Conservation (phyloP, 2,329 filamentous ascomycete genomes). For the Piedraia hortae region DNA sequence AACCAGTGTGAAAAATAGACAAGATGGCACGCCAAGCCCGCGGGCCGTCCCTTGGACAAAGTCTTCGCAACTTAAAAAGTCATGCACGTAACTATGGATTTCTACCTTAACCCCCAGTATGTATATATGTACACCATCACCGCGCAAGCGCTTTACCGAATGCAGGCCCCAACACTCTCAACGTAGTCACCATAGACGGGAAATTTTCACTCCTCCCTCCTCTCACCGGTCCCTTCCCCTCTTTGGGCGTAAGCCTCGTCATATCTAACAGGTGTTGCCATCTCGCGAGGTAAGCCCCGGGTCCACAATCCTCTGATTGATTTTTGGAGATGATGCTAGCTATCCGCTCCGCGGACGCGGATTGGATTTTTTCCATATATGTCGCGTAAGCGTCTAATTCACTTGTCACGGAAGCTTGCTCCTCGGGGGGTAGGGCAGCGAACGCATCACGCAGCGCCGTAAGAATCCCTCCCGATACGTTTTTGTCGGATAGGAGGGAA, state of each 20-base stretch:
- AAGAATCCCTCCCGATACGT: slow-evolving; percentile 19
- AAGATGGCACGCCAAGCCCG: too few species aligned
- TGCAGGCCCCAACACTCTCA: too few species aligned
- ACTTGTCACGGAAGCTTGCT: slow-evolving; percentile 20
- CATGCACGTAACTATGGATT: too few species aligned
- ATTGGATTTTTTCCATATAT: slow-evolving; percentile 30
- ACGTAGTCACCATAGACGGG: too few species aligned
- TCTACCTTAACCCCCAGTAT: too few species aligned
- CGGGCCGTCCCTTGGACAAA: too few species aligned
- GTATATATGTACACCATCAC: too few species aligned
- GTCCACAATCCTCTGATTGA: slow-evolving; percentile 25
- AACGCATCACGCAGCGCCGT: slow-evolving; percentile 17
- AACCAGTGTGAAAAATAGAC: too few species aligned
- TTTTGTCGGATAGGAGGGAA: slow-evolving; percentile 3
- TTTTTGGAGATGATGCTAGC: slow-evolving; percentile 25
- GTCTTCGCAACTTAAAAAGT: too few species aligned
- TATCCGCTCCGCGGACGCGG: slow-evolving; percentile 27
- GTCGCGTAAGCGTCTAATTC: slow-evolving; percentile 31
- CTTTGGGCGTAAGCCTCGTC: slow-evolving; percentile 38
- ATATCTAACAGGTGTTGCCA: slow-evolving; percentile 46
- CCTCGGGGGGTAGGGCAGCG: slow-evolving; percentile 19
- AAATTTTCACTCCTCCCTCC: too few species aligned
- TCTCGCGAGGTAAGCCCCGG: slow-evolving; percentile 41
- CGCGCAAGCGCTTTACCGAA: too few species aligned
- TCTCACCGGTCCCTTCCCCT: slow-evolving; percentile 24